Conservation (phyloP, 2,329 filamentous ascomycete species). For the Trichoderma brevicompactum region DNA sequence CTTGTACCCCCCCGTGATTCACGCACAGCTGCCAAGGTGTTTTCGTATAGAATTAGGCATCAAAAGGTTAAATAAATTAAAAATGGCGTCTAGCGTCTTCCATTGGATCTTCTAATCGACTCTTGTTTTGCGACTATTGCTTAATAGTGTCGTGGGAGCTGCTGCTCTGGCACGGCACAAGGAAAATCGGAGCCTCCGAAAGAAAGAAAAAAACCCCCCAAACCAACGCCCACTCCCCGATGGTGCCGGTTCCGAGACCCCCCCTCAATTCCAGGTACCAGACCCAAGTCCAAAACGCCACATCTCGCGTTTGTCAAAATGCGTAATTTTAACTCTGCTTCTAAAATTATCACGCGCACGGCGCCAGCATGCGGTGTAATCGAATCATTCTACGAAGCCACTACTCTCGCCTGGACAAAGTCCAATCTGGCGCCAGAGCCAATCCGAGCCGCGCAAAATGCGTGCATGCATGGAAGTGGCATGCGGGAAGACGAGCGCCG, state of each 20-base stretch:
- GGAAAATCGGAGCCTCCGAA: constrained; percentile 16
- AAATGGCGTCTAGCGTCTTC: neutral
- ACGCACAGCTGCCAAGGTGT: no score
- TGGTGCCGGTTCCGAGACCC: constrained; percentile 18
- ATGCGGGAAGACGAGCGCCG: neutral
- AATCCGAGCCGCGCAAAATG: no score
- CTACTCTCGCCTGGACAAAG: neutral
- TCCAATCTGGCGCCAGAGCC: neutral
- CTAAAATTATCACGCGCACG: constrained; percentile 26
- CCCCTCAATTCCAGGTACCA: constrained; percentile 5
- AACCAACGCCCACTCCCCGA: neutral
- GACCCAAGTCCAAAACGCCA: constrained; percentile 3
- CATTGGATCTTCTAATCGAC: neutral
- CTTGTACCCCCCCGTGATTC: no score
- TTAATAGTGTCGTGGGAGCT: neutral
- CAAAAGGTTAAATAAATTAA: constrained; percentile 2
- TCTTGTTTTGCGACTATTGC: constrained; percentile 4
- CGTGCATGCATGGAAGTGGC: no score
- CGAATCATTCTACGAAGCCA: neutral
- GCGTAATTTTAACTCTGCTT: constrained; percentile 16
- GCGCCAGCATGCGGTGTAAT: neutral
- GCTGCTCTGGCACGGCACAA: neutral
- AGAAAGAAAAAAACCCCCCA: neutral
- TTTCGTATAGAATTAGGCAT: neutral
- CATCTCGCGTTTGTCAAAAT: neutral